Base-by-base conservation (phyloP, 768 basidiomycete species). In the Pleurotus pulmonarius region DNA sequence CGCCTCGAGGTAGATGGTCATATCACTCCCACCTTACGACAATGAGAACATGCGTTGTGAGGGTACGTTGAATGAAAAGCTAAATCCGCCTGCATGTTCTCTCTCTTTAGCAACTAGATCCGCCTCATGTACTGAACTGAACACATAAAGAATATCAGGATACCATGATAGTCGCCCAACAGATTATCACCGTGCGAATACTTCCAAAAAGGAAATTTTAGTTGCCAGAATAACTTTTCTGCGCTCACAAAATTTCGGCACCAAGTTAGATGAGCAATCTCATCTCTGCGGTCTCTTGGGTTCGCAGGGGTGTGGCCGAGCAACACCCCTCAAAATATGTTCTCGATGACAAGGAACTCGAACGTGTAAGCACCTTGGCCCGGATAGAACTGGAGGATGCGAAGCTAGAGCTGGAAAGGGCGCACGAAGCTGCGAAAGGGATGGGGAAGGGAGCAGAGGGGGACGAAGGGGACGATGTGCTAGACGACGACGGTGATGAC, bases 361-460 rank as follows among this genome's bases (percentile, higher is more conserved):
- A 89, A 65, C 85, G 97, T 22, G 92, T 98, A 49, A 93, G 92
- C 61, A 79, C 87, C 18, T 80, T 99, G 22, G 93, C 94, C 12
- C 75, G 85, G 52, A 89, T 94, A 56, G 89, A 94, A 65, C 82
- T 96, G 26, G 94, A 96, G 60, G 93, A 94, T 75, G 94, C 94
- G 7, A 85, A 86, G 56, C 75, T 84, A 61, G 94, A 95, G 69
- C 80, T 95, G 15, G 85, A 91, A 74, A 81, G 86, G 24, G 91
- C 91, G 26, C 89, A 88, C 69, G 78, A 87, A 59, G 88, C 87
- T 20, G 88, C 86, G 8, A 76, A 83, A 54, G 76, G 81, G 24
- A 91, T 92, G 83, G 85, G 83, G 1, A 78, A 77, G 59, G 83
- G 83, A 3, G 82, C 78, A 1, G 86, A 87, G 59, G 86, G 78